Evolutionary conservation across 2,329 filamentous ascomycete genomes (phyloP), one percentile per base, ranked within the genome.

Genomic region (Scleromitrula shiraiana): DNA sequence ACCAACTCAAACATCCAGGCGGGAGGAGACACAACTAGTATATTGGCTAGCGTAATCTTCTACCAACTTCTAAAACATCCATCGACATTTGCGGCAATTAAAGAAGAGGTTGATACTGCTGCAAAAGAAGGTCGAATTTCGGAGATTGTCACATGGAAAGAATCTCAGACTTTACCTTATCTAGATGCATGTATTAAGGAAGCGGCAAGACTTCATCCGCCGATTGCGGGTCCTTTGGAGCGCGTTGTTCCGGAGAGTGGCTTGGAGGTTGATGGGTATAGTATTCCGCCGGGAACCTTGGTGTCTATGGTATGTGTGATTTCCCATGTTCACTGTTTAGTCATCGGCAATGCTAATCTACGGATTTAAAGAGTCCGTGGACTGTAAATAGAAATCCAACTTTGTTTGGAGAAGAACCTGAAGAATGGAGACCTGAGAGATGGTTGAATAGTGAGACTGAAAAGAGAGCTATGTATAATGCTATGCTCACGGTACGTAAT

Each of bases 111-210:
- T 65, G 22, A 65, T 70, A 3, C 64, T 80, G 5, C n/a, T n/a
- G n/a, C n/a, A n/a, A n/a, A n/a, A n/a, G n/a, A n/a, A n/a, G n/a
- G n/a, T n/a, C 84, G 79, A 29, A 23, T 27, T 17, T 35, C 8
- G 15, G 20, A 7, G 6, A 32, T 23, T 5, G 20, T 48, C 12
- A 26, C 33, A 19, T 41, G 27, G 17, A 38, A 27, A 26, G 45
- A 35, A 23, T 26, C 38, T 4, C 22, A 27, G 6, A 24, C 57
- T 2, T 56, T 70, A 49, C 65, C 65, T 0, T 75, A 74, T 49
- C 64, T 77, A 3, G 63, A 70, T 40, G 70, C 73, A 3, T 69
- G 74, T 7, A 65, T 78, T 24, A 70, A 68, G n/a, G 77, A 80
- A 56, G 65, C 70, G 0, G 61, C 74, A 51, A 69, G 75, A 2